Percentiles rank a stretch among this genome's conserved stretches.
These are phyloP conservation scores for Penicillium italicum DNA, from an alignment of 2,329 filamentous ascomycete genomes.

Conservation along the genomic window DNA sequence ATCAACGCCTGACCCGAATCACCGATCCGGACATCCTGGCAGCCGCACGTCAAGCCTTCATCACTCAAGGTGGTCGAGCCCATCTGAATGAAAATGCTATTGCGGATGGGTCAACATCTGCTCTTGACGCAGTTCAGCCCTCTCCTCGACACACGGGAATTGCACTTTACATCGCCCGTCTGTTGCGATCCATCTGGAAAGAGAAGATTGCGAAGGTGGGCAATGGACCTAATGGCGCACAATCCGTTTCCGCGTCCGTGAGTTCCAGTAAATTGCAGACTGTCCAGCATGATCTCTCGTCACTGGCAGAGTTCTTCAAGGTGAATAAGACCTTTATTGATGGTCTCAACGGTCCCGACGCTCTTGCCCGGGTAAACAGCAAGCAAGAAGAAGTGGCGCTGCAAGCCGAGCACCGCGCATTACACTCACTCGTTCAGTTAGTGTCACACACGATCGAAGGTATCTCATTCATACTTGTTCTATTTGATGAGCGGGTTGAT, in stretches of 20 bases:
- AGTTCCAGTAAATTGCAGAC: constrained; percentile 63
- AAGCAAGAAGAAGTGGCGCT: constrained; percentile 88
- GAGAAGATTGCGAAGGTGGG: constrained; percentile 63
- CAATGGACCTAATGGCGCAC: constrained; percentile 55
- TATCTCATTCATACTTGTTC: constrained; percentile 89
- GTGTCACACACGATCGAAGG: constrained; percentile 92
- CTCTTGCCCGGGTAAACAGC: constrained; percentile 70
- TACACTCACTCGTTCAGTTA: constrained; percentile 79
- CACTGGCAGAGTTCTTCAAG: constrained; percentile 75
- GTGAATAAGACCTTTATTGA: constrained; percentile 90
- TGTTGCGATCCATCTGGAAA: constrained; percentile 89
- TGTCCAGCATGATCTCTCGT: constrained; percentile 76
- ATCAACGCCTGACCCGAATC: constrained; percentile 65
- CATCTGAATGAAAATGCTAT: constrained; percentile 74
- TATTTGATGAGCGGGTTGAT: constrained; percentile 88
- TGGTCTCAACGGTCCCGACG: constrained; percentile 84
- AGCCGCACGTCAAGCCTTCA: constrained; percentile 75
- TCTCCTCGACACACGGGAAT: constrained; percentile 88
- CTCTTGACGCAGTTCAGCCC: constrained; percentile 77
- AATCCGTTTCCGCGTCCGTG: constrained; percentile 66
- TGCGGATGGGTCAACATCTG: constrained; percentile 57
- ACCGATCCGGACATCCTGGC: constrained; percentile 79
- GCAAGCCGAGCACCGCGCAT: constrained; percentile 88
- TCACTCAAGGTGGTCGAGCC: constrained; percentile 87
- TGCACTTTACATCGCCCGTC: constrained; percentile 77